Conservation (phyloP, 352 stramenopile genomes). For the Globisporangium iwayamae region DNA sequence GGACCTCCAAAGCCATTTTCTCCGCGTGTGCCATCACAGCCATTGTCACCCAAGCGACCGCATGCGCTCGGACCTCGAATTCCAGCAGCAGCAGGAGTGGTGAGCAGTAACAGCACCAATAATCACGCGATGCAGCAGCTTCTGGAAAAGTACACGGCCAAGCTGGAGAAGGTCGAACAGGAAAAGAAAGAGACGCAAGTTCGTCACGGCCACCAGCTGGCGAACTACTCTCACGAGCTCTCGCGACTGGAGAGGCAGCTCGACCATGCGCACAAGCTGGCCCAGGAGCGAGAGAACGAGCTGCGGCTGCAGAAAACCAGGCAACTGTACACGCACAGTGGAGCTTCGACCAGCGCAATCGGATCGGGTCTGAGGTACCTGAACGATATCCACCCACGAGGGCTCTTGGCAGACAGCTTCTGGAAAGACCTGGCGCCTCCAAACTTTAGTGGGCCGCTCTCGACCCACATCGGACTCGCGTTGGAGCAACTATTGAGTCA, state of each 20-base stretch:
- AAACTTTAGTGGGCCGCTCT: conserved; percentile 26
- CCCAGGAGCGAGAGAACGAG: conserved; percentile 60
- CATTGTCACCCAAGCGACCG: conserved; percentile 2
- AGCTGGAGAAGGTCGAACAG: conserved; percentile 41
- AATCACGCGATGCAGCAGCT: conserved; percentile 13
- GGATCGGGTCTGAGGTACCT: neutral
- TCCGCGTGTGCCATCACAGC: neutral
- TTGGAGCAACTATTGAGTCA: conserved; percentile 60
- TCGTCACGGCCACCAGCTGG: conserved; percentile 57
- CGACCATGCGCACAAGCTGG: conserved; percentile 38
- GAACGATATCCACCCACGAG: neutral
- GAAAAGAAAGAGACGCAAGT: conserved; percentile 43
- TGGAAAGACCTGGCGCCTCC: conserved; percentile 45
- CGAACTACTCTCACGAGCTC: conserved; percentile 65
- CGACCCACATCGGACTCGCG: conserved; percentile 47
- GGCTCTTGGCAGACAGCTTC: conserved; percentile 44
- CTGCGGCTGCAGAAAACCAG: conserved; percentile 49
- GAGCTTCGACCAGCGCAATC: neutral
- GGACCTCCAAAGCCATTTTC: neutral
- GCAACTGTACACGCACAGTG: conserved; percentile 36
- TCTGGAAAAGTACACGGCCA: conserved; percentile 24
- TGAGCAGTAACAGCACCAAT: conserved; percentile 1
- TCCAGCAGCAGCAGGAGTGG: neutral
- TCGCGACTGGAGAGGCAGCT: conserved; percentile 67
- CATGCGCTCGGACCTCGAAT: neutral